phyloP scores from a whole-genome alignment of 179 eudicot genomes.

The Beta corolliflora region DNA sequence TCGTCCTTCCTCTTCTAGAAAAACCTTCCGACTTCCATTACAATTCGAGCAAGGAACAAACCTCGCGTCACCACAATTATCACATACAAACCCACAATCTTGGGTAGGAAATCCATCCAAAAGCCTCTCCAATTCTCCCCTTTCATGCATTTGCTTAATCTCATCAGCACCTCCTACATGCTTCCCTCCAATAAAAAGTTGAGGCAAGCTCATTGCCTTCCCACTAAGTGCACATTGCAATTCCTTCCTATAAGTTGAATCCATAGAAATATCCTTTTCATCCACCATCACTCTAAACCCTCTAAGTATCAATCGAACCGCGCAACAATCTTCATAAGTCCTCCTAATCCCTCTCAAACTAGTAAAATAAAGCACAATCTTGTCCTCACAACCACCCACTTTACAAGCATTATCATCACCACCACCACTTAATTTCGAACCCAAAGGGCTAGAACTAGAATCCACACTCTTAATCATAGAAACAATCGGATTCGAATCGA shows the following conservation, averaged over 20 bases:
- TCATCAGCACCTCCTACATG: slow-evolving; percentile 82
- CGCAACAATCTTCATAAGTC: slow-evolving; percentile 92
- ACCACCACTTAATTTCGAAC: slow-evolving; percentile 14
- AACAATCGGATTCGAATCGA: slow-evolving; percentile 27
- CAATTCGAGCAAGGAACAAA: slow-evolving; percentile 79
- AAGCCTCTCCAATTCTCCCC: slow-evolving; percentile 67
- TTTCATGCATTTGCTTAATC: slow-evolving; percentile 76
- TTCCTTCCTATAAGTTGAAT: slow-evolving; percentile 69
- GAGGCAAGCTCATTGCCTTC: slow-evolving; percentile 69
- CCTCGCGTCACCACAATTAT: slow-evolving; percentile 85
- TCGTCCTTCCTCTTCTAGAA: slow-evolving; percentile 62
- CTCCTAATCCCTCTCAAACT: slow-evolving; percentile 87
- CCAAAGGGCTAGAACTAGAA: slow-evolving; percentile 15
- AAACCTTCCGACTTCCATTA: slow-evolving; percentile 84
- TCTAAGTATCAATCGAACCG: slow-evolving; percentile 65
- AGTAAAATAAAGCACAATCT: slow-evolving; percentile 76
- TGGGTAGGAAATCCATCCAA: slow-evolving; percentile 65
- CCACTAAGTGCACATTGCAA: slow-evolving; percentile 63
- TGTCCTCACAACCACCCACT: slow-evolving; percentile 49
- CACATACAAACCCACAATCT: slow-evolving; percentile 64
- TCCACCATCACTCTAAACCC: slow-evolving; percentile 80
- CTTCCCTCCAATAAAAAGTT: slow-evolving; percentile 72
- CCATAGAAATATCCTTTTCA: slow-evolving; percentile 94
- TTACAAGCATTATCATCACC: slow-evolving; percentile 12
- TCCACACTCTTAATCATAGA: slow-evolving; percentile 17